Conservation (phyloP, 805 yeast species). For the Saturnispora ahearnii region DNA sequence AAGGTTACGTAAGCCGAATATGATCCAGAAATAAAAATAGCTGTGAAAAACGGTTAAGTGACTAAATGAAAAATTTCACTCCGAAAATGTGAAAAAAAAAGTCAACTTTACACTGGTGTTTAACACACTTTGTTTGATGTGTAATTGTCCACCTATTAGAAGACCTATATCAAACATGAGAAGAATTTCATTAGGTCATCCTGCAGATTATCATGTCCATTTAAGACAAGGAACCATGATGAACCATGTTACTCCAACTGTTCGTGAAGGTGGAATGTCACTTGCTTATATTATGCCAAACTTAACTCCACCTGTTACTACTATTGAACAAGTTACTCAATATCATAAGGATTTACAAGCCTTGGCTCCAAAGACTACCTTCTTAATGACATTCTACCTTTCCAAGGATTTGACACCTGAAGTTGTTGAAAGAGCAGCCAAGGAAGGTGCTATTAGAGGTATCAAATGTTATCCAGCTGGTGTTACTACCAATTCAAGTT, state of each 20-base stretch:
- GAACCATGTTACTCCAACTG: slow-evolving; percentile 83
- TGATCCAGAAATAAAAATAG: background rate
- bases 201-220: slow-evolving; percentile 95
- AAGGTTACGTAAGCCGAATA: background rate
- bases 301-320: slow-evolving; percentile 83
- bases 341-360: slow-evolving; percentile 58
- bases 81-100: background rate
- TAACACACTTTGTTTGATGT: background rate
- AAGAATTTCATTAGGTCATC: slow-evolving; percentile 38
- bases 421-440: slow-evolving; percentile 69
- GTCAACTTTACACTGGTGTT: background rate
- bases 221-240: slow-evolving; percentile 91
- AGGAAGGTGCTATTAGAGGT: slow-evolving; percentile 62
- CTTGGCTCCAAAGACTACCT: slow-evolving; percentile 75
- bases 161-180: slow-evolving; percentile 3
- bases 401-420: slow-evolving; percentile 78
- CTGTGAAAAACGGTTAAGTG: background rate
- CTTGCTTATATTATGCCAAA: slow-evolving; percentile 96
- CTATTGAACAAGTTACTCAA: slow-evolving; percentile 57
- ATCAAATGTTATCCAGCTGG: slow-evolving; percentile 98
- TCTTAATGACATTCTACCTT: slow-evolving; percentile 84
- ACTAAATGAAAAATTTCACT: background rate
- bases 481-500: slow-evolving; percentile 91
- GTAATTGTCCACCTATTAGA: slow-evolving; percentile 1
- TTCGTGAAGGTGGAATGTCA: slow-evolving; percentile 82